These are phyloP conservation scores for Musa acuminata DNA, from an alignment of 176 grass and related monocot genomes.

Conservation along the genomic window DNA sequence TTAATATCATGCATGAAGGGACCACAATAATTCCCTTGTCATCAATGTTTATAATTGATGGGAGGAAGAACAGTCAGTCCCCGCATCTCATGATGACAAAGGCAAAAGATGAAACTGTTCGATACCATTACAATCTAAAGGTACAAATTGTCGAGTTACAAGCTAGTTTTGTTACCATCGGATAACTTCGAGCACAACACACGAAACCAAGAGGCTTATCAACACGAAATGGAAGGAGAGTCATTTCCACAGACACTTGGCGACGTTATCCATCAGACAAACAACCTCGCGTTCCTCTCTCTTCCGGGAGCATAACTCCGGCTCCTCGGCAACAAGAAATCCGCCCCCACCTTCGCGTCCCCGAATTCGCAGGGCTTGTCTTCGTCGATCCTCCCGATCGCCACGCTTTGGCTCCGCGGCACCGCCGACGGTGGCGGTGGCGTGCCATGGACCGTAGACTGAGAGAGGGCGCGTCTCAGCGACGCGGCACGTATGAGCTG, in stretches of 20 bases:
- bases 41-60: too few species aligned
- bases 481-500: constrained; percentile 6
- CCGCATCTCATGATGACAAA: too few species aligned
- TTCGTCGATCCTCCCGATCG: constrained; percentile 6
- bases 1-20: too few species aligned
- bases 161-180: too few species aligned
- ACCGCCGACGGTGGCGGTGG: not conserved
- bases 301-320: constrained; percentile 1
- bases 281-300: not conserved
- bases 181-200: too few species aligned
- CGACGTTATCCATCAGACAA: not conserved
- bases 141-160: too few species aligned
- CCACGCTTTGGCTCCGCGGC: constrained; percentile 14
- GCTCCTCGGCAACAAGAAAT: not conserved
- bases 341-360: not conserved
- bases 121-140: too few species aligned
- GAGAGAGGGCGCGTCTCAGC: not conserved
- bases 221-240: not conserved
- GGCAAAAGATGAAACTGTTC: too few species aligned
- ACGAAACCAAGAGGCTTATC: too few species aligned
- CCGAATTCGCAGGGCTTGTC: constrained; percentile 10
- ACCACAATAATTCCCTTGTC: too few species aligned
- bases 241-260: not conserved
- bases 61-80: too few species aligned
- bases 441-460: not conserved